Percentiles rank a stretch among this genome's conserved stretches.
phyloP scores from a whole-genome alignment of 495 filamentous ascomycete species.

The Podospora pseudocomata region DNA sequence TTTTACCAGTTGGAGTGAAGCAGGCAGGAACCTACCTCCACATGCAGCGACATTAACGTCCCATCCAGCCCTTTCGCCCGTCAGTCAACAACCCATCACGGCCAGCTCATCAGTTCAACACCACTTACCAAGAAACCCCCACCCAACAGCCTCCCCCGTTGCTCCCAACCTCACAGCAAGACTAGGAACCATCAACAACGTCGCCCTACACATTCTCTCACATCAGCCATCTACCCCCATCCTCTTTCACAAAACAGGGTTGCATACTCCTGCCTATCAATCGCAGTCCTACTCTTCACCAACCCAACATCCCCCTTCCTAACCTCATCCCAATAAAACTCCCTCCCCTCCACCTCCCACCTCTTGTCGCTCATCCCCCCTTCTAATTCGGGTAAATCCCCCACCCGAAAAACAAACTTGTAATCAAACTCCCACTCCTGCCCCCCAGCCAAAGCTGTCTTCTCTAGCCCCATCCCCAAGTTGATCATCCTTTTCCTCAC shows the following conservation, averaged over 20 bases:
- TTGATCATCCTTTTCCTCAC: conserved; percentile 26
- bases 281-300: conserved; percentile 33
- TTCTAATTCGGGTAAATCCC: conserved; percentile 24
- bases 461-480: conserved; percentile 24
- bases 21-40: conserved; percentile 27
- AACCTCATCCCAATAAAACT: conserved; percentile 34
- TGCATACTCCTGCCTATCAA: conserved; percentile 36
- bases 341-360: conserved; percentile 15
- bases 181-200: conserved; percentile 37
- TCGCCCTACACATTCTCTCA: conserved; percentile 23
- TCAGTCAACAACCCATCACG: neutral
- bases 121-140: conserved; percentile 40
- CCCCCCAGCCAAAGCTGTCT: conserved; percentile 8
- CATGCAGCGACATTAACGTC: conserved; percentile 32
- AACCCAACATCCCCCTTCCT: conserved; percentile 33
- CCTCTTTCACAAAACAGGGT: conserved; percentile 10
- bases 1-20: no score
- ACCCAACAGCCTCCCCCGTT: conserved; percentile 40
- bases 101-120: neutral
- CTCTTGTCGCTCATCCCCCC: conserved; percentile 18
- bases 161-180: conserved; percentile 29
- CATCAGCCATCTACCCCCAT: neutral
- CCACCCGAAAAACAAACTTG: conserved; percentile 43
- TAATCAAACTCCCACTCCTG: conserved; percentile 34
- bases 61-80: conserved; percentile 30